phyloP scores from a whole-genome alignment of 345 rosid species.

The Punica granatum region DNA sequence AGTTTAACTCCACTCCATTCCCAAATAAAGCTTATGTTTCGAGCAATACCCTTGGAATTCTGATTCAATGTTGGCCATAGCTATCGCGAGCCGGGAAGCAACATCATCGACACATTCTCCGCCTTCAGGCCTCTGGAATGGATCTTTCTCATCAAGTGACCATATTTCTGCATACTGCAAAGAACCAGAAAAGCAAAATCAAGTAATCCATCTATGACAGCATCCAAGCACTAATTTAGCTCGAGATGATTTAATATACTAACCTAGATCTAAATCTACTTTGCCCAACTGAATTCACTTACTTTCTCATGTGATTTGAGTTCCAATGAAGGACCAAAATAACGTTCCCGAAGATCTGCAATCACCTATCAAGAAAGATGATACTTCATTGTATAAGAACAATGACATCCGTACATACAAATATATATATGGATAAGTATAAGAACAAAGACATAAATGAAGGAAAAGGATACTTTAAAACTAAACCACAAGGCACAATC shows the following conservation, averaged over 20 bases:
- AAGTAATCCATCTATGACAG: background rate
- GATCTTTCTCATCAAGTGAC: constrained; percentile 84
- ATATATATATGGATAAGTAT: no score
- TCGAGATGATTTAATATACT: background rate
- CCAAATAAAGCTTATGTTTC: no score
- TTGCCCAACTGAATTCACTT: constrained; percentile 1
- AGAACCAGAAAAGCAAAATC: constrained; percentile 9
- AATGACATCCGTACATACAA: no score
- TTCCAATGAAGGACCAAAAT: constrained; percentile 82
- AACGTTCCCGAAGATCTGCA: constrained; percentile 82
- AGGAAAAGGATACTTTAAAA: background rate
- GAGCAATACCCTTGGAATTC: constrained; percentile 54
- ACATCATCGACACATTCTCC: constrained; percentile 92
- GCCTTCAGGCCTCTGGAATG: constrained; percentile 53
- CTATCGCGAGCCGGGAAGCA: constrained; percentile 58
- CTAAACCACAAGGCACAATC: background rate
- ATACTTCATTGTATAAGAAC: background rate
- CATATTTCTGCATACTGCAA: constrained; percentile 70
- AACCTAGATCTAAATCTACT: background rate
- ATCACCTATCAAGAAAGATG: constrained; percentile 31
- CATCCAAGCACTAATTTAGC: background rate
- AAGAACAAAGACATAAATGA: background rate
- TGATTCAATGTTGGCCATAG: constrained; percentile 49
- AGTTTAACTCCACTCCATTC: no score
- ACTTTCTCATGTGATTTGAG: constrained; percentile 82